Evolutionary conservation across 1,284 basidiomycete genomes (phyloP).

Genomic region (Farysia itapuensis): DNA sequence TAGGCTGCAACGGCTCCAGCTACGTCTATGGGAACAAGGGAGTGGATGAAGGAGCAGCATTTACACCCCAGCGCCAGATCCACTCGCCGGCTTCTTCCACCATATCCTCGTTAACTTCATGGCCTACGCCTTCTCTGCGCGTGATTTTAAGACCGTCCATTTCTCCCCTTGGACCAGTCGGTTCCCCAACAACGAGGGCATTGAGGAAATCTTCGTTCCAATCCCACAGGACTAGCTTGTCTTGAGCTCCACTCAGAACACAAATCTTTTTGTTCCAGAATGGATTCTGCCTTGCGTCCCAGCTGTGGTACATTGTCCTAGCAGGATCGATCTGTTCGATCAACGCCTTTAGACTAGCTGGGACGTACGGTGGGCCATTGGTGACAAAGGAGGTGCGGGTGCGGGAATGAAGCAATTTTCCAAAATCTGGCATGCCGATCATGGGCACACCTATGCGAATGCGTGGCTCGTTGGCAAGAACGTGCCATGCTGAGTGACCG

Average conservation of each 20-base stretch:
- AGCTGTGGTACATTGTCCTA: slow-evolving; percentile 28
- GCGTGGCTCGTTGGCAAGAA: slow-evolving; percentile 68
- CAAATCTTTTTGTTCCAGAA: slow-evolving; percentile 57
- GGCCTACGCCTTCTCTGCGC: slow-evolving; percentile 35
- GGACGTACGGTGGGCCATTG: slow-evolving; percentile 51
- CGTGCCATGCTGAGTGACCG: slow-evolving; percentile 76
- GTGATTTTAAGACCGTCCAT: slow-evolving; percentile 39
- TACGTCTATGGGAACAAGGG: no score
- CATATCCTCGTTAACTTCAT: slow-evolving; percentile 50
- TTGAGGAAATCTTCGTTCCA: slow-evolving; percentile 52
- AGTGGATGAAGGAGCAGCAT: no score
- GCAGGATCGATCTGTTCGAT: slow-evolving; percentile 50
- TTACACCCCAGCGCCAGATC: slow-evolving; percentile 45
- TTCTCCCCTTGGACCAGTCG: slow-evolving; percentile 12
- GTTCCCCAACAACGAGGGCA: slow-evolving; percentile 41
- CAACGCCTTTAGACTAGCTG: slow-evolving; percentile 39
- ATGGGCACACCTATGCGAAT: slow-evolving; percentile 72
- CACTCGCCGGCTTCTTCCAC: slow-evolving; percentile 50
- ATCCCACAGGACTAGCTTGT: slow-evolving; percentile 50
- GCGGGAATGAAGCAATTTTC: slow-evolving; percentile 41
- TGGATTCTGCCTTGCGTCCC: slow-evolving; percentile 24
- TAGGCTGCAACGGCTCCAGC: no score
- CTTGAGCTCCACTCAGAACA: slow-evolving; percentile 47
- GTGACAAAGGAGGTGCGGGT: slow-evolving; percentile 43
- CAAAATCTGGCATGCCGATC: slow-evolving; percentile 76